Conservation (phyloP, 2,329 filamentous ascomycete genomes). For the Penicillium brasilianum region DNA sequence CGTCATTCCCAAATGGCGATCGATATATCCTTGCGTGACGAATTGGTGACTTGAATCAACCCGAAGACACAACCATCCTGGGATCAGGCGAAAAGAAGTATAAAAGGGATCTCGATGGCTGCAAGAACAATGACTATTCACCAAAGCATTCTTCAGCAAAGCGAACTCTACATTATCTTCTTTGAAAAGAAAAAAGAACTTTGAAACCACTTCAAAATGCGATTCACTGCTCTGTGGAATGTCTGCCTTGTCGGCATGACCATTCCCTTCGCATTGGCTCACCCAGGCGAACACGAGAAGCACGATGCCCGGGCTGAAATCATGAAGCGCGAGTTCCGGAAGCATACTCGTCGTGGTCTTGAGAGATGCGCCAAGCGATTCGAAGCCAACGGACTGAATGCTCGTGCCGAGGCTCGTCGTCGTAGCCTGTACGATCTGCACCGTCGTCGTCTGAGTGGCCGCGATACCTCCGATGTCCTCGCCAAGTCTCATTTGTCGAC, state of each 20-base stretch:
- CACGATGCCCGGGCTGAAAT: background rate
- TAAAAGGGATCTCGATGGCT: background rate
- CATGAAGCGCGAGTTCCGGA: constrained; percentile 5
- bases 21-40: background rate
- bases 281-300: constrained; percentile 12
- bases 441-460: background rate
- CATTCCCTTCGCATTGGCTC: constrained; percentile 1
- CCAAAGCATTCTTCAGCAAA: background rate
- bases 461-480: constrained; percentile 8
- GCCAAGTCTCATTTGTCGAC: constrained; percentile 5
- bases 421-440: constrained; percentile 6
- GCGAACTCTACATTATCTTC: background rate
- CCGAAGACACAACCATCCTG: background rate
- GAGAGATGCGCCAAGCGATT: constrained; percentile 7
- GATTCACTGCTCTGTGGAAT: constrained; percentile 13
- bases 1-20: background rate
- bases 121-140: background rate
- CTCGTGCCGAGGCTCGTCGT: constrained; percentile 16
- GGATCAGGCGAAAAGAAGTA: background rate
- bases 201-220: constrained; percentile 4
- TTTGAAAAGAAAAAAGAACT: background rate
- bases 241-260: constrained; percentile 9
- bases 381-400: constrained; percentile 9
- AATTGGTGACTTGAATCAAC: background rate
- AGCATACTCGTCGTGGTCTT: constrained; percentile 8